These are phyloP conservation scores for Wickerhamiella sorbophila DNA, from an alignment of 805 yeast species.

Conservation along the genomic window DNA sequence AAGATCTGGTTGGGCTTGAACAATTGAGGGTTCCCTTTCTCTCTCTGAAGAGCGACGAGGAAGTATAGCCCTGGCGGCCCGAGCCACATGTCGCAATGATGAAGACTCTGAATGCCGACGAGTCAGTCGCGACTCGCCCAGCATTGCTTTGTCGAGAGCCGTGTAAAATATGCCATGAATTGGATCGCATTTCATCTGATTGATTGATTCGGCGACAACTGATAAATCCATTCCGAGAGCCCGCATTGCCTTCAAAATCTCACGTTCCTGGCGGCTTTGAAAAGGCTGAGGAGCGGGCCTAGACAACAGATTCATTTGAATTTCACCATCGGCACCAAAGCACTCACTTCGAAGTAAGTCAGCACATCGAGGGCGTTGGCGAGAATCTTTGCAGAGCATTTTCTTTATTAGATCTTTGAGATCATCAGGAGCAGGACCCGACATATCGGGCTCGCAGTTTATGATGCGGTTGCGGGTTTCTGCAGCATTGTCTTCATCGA, in stretches of 20 bases:
- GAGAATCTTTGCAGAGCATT: conserved; percentile 54
- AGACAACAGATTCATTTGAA: conserved; percentile 29
- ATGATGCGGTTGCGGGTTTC: conserved; percentile 47
- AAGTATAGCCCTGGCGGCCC: conserved; percentile 8
- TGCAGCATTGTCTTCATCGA: conserved; percentile 64
- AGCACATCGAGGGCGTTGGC: conserved; percentile 40
- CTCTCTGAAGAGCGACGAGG: not conserved
- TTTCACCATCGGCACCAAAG: conserved; percentile 32
- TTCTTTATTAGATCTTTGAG: conserved; percentile 37
- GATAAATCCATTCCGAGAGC: conserved; percentile 16
- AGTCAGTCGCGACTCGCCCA: not conserved
- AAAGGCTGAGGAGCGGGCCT: conserved; percentile 32
- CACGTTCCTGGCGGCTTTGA: conserved; percentile 12
- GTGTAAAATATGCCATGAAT: conserved; percentile 21
- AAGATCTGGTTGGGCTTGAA: not conserved
- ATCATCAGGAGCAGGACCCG: conserved; percentile 24
- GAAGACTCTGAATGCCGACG: conserved; percentile 6
- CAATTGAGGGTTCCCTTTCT: not conserved
- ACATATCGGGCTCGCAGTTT: conserved; percentile 47
- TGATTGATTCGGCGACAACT: conserved; percentile 13
- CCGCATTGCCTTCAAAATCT: conserved; percentile 16
- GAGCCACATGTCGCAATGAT: conserved; percentile 5
- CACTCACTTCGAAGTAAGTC: conserved; percentile 41
- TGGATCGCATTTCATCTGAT: conserved; percentile 16
- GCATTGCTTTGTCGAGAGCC: conserved; percentile 11